Percentiles rank a stretch among this genome's conserved stretches.
Conservation (phyloP, 140 eudicot genomes). For the Erigeron philadelphicus region DNA sequence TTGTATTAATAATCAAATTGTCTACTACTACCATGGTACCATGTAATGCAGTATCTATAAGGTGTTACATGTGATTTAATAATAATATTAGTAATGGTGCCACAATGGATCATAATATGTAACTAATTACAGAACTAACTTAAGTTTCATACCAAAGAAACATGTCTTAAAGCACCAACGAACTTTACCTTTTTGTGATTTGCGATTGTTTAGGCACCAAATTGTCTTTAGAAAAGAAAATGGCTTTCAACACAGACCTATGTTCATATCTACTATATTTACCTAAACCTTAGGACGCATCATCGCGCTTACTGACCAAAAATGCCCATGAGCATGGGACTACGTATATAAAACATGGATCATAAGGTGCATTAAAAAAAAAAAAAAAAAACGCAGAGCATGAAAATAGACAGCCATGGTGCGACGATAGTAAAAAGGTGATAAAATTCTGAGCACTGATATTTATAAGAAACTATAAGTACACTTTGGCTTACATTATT, state of each 20-base stretch:
- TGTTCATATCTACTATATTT: not conserved
- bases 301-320: too few relatives aligned
- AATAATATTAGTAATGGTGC: conserved; percentile 7
- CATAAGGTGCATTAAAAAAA: too few relatives aligned
- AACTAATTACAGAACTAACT: not conserved
- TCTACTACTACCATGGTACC: not conserved
- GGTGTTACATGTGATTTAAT: not conserved
- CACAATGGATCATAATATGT: not conserved
- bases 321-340: not conserved
- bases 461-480: conserved; percentile 7
- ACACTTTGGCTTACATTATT: conserved; percentile 7
- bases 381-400: too few relatives aligned
- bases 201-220: too few relatives aligned
- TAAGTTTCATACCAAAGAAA: not conserved
- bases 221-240: not conserved
- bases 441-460: not conserved
- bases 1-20: not conserved
- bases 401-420: too few relatives aligned
- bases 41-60: not conserved
- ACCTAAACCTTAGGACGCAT: too few relatives aligned
- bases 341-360: not conserved
- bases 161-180: not conserved
- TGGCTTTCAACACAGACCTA: not conserved
- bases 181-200: too few relatives aligned
- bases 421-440: too few relatives aligned